A percentile compares a stretch with the other conserved stretches of the same genome.
Evolutionary conservation across 23 red algal genomes (phyloP).

Genomic region (Gracilaria domingensis): DNA sequence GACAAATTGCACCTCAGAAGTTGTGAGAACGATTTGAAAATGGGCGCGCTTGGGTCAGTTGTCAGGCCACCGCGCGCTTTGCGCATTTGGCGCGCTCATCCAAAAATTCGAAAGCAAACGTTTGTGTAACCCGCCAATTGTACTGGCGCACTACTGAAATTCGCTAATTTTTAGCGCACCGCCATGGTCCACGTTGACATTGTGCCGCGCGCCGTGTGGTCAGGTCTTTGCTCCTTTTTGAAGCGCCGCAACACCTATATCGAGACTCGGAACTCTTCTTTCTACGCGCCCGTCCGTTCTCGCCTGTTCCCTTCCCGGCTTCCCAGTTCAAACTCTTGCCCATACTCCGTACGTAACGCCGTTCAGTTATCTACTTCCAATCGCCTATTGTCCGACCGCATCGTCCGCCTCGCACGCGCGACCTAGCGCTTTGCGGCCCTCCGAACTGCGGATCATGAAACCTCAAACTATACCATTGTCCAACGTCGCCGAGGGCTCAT

Average conservation of each 20-base stretch:
- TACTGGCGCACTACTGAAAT: background rate
- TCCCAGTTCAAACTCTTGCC: background rate
- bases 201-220: background rate
- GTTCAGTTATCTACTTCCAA: background rate
- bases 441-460: conserved; percentile 17
- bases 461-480: background rate
- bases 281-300: background rate
- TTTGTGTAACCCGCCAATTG: conserved; percentile 45
- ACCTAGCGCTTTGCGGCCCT: too few species aligned
- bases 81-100: conserved; percentile 26
- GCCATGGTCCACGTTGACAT: conserved; percentile 2
- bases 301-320: background rate
- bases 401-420: background rate
- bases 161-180: background rate
- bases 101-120: conserved; percentile 49
- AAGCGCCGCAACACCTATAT: background rate
- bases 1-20: too few species aligned
- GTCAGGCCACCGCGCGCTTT: conserved; percentile 1
- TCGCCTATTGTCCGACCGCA: background rate
- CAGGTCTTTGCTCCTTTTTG: background rate
- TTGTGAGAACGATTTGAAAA: background rate
- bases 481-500: background rate
- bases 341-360: background rate
- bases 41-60: background rate
- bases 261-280: background rate